phyloP scores from a whole-genome alignment of 1,284 basidiomycete genomes.

The Blastosporella zonata region DNA sequence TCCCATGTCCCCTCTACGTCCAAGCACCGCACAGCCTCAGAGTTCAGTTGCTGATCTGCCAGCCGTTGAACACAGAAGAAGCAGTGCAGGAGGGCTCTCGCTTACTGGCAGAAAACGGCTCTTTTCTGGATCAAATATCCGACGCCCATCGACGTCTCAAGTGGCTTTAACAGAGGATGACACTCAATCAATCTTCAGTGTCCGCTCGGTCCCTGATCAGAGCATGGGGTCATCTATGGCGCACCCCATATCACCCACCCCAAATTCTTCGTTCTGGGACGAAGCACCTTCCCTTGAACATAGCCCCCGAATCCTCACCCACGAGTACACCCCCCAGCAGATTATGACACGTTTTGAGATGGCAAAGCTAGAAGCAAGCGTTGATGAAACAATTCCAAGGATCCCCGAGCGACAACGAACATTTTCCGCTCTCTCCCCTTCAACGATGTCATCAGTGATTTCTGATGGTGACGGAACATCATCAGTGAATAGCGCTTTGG shows the following conservation, averaged over 20 bases:
- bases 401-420: constrained; percentile 27
- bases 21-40: constrained; percentile 26
- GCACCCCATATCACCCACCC: constrained; percentile 21
- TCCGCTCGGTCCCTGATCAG: constrained; percentile 40
- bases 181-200: constrained; percentile 49
- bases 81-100: constrained; percentile 30
- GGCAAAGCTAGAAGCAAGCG: constrained; percentile 52
- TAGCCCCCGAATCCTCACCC: constrained; percentile 30
- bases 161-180: constrained; percentile 43
- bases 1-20: constrained; percentile 35
- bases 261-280: constrained; percentile 47
- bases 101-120: constrained; percentile 47
- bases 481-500: constrained; percentile 7
- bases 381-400: constrained; percentile 27
- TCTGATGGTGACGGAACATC: constrained; percentile 24
- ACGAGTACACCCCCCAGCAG: constrained; percentile 57
- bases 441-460: constrained; percentile 25
- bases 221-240: constrained; percentile 23
- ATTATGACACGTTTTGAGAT: constrained; percentile 65
- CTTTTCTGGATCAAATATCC: constrained; percentile 53
- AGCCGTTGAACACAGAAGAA: constrained; percentile 29
- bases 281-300: constrained; percentile 31
- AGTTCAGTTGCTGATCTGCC: constrained; percentile 19
- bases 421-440: constrained; percentile 35
- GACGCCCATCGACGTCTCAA: constrained; percentile 50